A percentile compares a stretch with the other conserved stretches of the same genome.
phyloP scores from a whole-genome alignment of 805 yeast species.

The Sugiyamaella floridensis region DNA sequence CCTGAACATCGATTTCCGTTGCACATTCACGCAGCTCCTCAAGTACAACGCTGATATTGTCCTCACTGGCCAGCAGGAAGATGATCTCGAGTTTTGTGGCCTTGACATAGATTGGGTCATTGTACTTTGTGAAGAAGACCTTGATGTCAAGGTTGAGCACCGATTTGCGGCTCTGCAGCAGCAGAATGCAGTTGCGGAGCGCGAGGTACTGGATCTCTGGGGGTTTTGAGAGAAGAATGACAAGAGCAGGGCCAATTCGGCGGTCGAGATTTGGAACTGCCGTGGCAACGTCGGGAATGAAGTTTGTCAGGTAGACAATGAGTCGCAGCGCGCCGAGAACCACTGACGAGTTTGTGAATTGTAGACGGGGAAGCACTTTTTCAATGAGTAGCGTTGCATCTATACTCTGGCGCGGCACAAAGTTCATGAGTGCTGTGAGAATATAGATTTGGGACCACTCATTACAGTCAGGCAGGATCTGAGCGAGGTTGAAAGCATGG shows the following conservation, averaged over 20 bases:
- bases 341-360: slow-evolving; percentile 74
- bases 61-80: slow-evolving; percentile 63
- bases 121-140: slow-evolving; percentile 72
- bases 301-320: slow-evolving; percentile 66
- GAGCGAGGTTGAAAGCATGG: slow-evolving; percentile 40
- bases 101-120: slow-evolving; percentile 82
- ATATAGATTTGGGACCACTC: slow-evolving; percentile 71
- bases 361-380: slow-evolving; percentile 59
- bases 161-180: slow-evolving; percentile 59
- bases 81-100: slow-evolving; percentile 87
- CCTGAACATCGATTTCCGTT: slow-evolving; percentile 74
- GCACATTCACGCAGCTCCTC: slow-evolving; percentile 81
- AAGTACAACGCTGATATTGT: slow-evolving; percentile 54
- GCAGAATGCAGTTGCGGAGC: slow-evolving; percentile 68
- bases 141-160: slow-evolving; percentile 62
- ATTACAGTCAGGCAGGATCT: slow-evolving; percentile 36
- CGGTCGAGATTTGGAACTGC: slow-evolving; percentile 49
- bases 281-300: slow-evolving; percentile 50
- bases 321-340: slow-evolving; percentile 70
- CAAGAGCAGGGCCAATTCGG: slow-evolving; percentile 60
- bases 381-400: slow-evolving; percentile 66
- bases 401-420: slow-evolving; percentile 59
- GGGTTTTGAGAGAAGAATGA: slow-evolving; percentile 64
- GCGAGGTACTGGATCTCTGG: slow-evolving; percentile 79
- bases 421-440: slow-evolving; percentile 56